Percentiles rank a stretch among this genome's conserved stretches.
These are phyloP conservation scores for Penicillium sclerotigenum DNA, from an alignment of 2,329 filamentous ascomycete genomes.

Conservation along the genomic window DNA sequence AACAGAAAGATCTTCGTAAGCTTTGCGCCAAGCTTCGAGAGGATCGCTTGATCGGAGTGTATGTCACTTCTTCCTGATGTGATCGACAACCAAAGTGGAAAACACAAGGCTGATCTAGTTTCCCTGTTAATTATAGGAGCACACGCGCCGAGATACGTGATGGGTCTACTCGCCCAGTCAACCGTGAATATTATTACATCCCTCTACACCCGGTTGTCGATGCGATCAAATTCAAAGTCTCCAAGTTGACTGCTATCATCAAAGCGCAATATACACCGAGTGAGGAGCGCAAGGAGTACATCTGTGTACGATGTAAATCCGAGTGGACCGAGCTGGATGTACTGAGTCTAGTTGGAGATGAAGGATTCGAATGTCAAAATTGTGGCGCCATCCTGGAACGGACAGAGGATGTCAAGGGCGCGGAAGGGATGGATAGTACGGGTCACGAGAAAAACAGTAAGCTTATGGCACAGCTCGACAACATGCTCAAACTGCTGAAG, in stretches of 20 bases:
- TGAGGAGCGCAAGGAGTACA: conserved; percentile 86
- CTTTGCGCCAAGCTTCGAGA: conserved; percentile 80
- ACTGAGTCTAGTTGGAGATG: conserved; percentile 64
- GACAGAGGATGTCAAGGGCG: conserved; percentile 46
- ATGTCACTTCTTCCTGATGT: conserved; percentile 34
- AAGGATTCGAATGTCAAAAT: conserved; percentile 78
- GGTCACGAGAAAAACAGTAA: conserved; percentile 51
- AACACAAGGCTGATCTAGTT: conserved; percentile 15
- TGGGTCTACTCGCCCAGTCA: conserved; percentile 75
- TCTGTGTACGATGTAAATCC: conserved; percentile 74
- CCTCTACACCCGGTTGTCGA: conserved; percentile 93
- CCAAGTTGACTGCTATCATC: conserved; percentile 82
- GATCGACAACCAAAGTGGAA: background rate
- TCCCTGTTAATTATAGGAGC: conserved; percentile 48
- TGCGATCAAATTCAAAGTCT: conserved; percentile 91
- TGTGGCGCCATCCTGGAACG: conserved; percentile 57
- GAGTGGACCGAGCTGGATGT: conserved; percentile 91
- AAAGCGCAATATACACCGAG: conserved; percentile 78
- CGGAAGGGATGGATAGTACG: conserved; percentile 43
- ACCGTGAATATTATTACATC: conserved; percentile 94
- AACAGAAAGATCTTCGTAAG: conserved; percentile 87
- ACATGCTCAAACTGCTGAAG: conserved; percentile 47
- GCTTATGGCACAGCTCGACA: conserved; percentile 48
- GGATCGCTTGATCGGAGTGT: conserved; percentile 80
- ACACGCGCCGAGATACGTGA: conserved; percentile 74